Base-by-base conservation (phyloP, 1,284 basidiomycete genomes). In the Laetiporus sulphureus region DNA sequence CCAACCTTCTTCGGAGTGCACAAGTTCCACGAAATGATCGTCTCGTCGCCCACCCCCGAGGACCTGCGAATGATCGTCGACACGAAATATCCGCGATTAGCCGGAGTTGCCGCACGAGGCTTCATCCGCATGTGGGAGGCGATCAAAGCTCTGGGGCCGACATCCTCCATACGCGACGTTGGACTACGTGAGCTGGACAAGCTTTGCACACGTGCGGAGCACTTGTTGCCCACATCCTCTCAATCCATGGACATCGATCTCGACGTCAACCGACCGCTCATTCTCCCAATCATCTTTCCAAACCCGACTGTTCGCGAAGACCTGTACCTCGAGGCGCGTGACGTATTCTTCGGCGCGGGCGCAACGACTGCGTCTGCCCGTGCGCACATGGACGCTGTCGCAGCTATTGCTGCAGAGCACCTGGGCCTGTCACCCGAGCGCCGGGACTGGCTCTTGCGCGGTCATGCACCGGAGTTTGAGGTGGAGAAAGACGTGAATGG, bases 101-200 rank as follows among this genome's bases (percentile, higher is more conserved):
- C 72, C 8, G 71, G 72, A 8, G 44, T 57, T 1, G 61, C 78
- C 13, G 63, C 69, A 0, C 51, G 56, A n/a, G 70, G 69, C 3
- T 58, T 85, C 33, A 78, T 90, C 38, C 58, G 61, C 22, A 59
- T 87, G 1, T 92, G 90, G 89, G 66, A 70, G 10, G 61, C 63
- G 6, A 66, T 78, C 34, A 72, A 68, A 40, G 57, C 55, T 5
- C 55, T 83, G 1, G 77, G 75, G 2, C 56, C 66, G 6, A 64
- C 69, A 0, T 65, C 75, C 2, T 77, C 75, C n/a, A 65, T 68
- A 24, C 66, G 81, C 27, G 68, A 76, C 34, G 66, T 91, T 35
- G 91, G 92, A 2, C 60, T 97, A 40, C 75, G 91, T 16, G 93
- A 98, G 58, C 67, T 98, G 40, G 82, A 93, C 60, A 94, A 89